These are phyloP conservation scores for Inga oerstediana DNA, from an alignment of 306 rosid genomes.

Conservation along the genomic window DNA sequence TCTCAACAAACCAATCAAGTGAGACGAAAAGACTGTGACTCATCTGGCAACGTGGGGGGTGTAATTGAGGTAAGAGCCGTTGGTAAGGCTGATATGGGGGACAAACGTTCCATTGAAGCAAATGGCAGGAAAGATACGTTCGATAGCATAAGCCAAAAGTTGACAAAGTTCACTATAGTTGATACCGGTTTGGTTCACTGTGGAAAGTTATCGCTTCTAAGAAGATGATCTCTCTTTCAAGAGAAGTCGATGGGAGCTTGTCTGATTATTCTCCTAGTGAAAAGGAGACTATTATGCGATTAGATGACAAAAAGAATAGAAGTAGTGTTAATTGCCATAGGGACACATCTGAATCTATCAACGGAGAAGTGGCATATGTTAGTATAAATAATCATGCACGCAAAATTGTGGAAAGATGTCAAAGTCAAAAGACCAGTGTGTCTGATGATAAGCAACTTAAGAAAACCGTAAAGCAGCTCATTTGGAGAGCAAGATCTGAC, in stretches of 20 bases:
- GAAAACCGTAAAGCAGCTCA: too few relatives aligned
- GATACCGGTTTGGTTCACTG: slow-evolving; percentile 58
- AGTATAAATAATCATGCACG: too few relatives aligned
- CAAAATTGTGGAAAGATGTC: too few relatives aligned
- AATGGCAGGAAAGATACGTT: slow-evolving; percentile 34
- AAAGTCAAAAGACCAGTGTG: too few relatives aligned
- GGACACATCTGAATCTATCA: slow-evolving; percentile 19
- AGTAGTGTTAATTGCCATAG: slow-evolving; percentile 24
- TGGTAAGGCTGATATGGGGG: slow-evolving; percentile 35
- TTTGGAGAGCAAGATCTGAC: too few relatives aligned
- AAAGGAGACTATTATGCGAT: slow-evolving; percentile 28
- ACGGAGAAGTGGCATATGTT: too few relatives aligned
- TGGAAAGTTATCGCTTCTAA: slow-evolving; percentile 51
- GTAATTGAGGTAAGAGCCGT: slow-evolving; percentile 37
- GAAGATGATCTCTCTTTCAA: slow-evolving; percentile 37
- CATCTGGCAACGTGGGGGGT: slow-evolving; percentile 25
- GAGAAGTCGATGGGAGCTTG: slow-evolving; percentile 35
- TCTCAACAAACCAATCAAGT: too few relatives aligned
- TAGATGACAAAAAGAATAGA: slow-evolving; percentile 38
- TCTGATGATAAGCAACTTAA: too few relatives aligned
- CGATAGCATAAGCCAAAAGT: slow-evolving; percentile 34
- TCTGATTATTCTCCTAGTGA: slow-evolving; percentile 27
- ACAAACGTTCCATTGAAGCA: slow-evolving; percentile 30
- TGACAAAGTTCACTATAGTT: slow-evolving; percentile 47
- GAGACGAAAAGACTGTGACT: slow-evolving; percentile 26